phyloP scores from a whole-genome alignment of 2,329 filamentous ascomycete genomes.

The Neofusicoccum kwambonambiense region DNA sequence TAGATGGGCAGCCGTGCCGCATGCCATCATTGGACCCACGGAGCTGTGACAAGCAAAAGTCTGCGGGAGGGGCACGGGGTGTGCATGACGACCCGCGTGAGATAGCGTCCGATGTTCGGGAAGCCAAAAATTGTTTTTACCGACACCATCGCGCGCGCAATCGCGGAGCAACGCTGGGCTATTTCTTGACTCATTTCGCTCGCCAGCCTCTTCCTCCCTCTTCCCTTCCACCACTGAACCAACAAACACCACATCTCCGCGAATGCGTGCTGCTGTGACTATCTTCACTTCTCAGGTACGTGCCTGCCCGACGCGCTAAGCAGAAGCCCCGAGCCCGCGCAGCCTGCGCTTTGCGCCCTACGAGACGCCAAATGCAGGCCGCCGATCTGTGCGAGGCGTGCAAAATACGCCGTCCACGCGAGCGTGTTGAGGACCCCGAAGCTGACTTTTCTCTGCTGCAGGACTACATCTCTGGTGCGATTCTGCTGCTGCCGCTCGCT shows the following conservation, averaged over 20 bases:
- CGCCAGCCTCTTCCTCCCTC: background rate
- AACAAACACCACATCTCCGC: constrained; percentile 15
- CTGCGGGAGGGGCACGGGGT: constrained; percentile 9
- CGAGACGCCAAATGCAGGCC: background rate
- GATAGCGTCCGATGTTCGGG: constrained; percentile 15
- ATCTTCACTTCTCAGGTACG: constrained; percentile 56
- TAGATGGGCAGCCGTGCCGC: background rate
- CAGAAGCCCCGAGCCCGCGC: constrained; percentile 3
- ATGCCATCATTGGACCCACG: constrained; percentile 14
- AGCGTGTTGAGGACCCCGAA: constrained; percentile 20
- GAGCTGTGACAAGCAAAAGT: constrained; percentile 12
- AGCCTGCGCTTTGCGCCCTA: constrained; percentile 9
- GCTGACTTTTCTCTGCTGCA: constrained; percentile 38
- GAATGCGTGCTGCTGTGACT: constrained; percentile 51
- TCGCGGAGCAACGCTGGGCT: background rate
- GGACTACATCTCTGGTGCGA: constrained; percentile 65
- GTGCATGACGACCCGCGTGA: background rate
- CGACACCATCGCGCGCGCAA: constrained; percentile 9
- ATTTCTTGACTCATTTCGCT: constrained; percentile 12
- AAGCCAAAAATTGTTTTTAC: constrained; percentile 11
- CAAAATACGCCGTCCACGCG: background rate
- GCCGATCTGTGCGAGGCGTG: background rate
- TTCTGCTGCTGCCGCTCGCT: constrained; percentile 21
- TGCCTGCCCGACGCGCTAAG: constrained; percentile 21
- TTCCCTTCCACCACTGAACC: constrained; percentile 1